Conservation (phyloP, 257 asterid genomes). For the Fraxinus quadrangulata region DNA sequence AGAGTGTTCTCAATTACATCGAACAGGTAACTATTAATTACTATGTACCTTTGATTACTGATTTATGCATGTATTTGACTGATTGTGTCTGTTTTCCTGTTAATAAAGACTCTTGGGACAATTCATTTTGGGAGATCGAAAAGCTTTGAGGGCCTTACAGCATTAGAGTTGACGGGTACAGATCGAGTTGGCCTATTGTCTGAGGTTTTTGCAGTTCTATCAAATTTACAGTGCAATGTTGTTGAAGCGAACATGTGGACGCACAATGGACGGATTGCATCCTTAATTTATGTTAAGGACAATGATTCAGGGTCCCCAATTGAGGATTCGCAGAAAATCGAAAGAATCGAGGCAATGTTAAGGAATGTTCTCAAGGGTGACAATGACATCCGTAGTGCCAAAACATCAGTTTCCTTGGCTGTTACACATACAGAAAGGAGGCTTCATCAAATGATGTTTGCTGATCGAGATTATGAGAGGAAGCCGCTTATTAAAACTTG, state of each 20-base stretch:
- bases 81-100: not conserved
- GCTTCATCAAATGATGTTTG: constrained; percentile 98
- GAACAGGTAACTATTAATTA: constrained; percentile 63
- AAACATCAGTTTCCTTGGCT: constrained; percentile 65
- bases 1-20: constrained; percentile 77
- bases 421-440: constrained; percentile 87
- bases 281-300: constrained; percentile 71
- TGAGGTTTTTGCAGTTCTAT: constrained; percentile 89
- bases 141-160: constrained; percentile 68
- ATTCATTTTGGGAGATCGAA: constrained; percentile 65
- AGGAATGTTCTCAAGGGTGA: constrained; percentile 88
- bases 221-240: constrained; percentile 65
- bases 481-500: constrained; percentile 41
- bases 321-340: constrained; percentile 62
- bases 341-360: constrained; percentile 55
- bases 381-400: constrained; percentile 78
- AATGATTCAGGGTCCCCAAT: constrained; percentile 67
- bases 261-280: constrained; percentile 85
- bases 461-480: constrained; percentile 86
- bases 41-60: not conserved
- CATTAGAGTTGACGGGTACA: constrained; percentile 79
- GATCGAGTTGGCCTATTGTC: constrained; percentile 88
- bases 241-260: constrained; percentile 95
- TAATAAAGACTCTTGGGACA: constrained; percentile 72
- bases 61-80: not conserved